Conservation (phyloP, 257 asterid genomes). For the Lithospermum erythrorhizon region DNA sequence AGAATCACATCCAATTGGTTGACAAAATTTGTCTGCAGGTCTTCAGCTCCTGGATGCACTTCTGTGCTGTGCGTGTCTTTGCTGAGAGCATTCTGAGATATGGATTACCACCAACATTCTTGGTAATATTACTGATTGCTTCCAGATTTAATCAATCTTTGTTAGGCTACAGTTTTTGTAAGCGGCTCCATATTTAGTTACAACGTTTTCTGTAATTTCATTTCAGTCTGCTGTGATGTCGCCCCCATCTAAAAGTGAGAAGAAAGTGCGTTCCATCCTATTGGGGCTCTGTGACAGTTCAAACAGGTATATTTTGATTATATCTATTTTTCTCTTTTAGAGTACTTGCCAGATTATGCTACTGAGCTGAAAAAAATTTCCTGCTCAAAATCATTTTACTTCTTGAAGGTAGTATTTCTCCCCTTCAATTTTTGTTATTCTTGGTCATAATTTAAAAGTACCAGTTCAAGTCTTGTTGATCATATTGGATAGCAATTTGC, state of each 20-base stretch:
- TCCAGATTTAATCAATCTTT: no score
- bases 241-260: conserved; percentile 75
- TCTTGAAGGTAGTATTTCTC: no score
- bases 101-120: conserved; percentile 68
- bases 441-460: no score
- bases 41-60: conserved; percentile 95
- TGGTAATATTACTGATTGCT: conserved; percentile 23
- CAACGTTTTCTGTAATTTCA: not conserved
- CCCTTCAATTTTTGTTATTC: no score
- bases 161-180: no score
- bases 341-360: not conserved
- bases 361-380: no score
- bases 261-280: conserved; percentile 72
- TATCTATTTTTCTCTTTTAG: conserved; percentile 3
- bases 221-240: conserved; percentile 78
- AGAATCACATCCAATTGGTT: not conserved
- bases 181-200: not conserved
- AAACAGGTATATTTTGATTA: conserved; percentile 53
- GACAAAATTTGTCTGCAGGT: conserved; percentile 39
- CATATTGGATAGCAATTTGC: no score
- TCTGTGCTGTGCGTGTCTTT: conserved; percentile 81
- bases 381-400: not conserved
- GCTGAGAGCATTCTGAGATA: conserved; percentile 86
- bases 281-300: conserved; percentile 62
- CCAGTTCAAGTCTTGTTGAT: no score